A percentile compares a stretch with the other conserved stretches of the same genome.
phyloP scores from a whole-genome alignment of 352 stramenopile species.

The Phytophthora tubulina region DNA sequence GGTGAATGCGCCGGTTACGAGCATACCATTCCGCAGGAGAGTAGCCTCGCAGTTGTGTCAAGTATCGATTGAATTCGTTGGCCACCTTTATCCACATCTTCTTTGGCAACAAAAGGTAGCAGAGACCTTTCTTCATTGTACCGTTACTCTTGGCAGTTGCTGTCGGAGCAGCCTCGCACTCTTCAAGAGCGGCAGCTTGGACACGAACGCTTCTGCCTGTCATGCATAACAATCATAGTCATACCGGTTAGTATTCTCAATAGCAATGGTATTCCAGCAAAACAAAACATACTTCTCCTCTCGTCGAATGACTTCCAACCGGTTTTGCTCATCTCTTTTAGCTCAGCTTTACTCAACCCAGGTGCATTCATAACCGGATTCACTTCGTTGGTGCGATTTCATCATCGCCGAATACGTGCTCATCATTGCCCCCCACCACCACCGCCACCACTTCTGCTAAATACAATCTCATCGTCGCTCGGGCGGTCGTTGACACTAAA shows the following conservation, averaged over 20 bases:
- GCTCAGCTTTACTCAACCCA: background rate
- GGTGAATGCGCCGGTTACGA: background rate
- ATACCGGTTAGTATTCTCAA: background rate
- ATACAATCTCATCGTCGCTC: background rate
- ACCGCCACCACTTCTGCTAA: background rate
- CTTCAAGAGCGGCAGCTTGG: background rate
- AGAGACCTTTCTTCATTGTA: background rate
- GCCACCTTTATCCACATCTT: background rate
- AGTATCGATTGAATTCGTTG: background rate
- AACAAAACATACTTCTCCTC: background rate
- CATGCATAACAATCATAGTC: background rate
- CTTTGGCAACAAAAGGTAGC: background rate
- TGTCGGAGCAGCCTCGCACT: background rate
- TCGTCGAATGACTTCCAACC: background rate
- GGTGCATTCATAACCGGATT: background rate
- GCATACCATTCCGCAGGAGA: background rate
- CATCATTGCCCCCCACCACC: background rate
- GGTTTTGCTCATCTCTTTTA: background rate
- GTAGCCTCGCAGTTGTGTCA: background rate
- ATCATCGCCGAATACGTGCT: background rate
- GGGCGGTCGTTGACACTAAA: background rate
- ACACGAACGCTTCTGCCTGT: background rate
- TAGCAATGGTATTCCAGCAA: background rate
- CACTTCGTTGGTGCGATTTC: background rate
- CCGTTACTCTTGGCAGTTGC: background rate